Percentiles rank a stretch among this genome's conserved stretches.
phyloP scores from a whole-genome alignment of 192 early-diverging fungal genomes.

The Linnemannia exigua region DNA sequence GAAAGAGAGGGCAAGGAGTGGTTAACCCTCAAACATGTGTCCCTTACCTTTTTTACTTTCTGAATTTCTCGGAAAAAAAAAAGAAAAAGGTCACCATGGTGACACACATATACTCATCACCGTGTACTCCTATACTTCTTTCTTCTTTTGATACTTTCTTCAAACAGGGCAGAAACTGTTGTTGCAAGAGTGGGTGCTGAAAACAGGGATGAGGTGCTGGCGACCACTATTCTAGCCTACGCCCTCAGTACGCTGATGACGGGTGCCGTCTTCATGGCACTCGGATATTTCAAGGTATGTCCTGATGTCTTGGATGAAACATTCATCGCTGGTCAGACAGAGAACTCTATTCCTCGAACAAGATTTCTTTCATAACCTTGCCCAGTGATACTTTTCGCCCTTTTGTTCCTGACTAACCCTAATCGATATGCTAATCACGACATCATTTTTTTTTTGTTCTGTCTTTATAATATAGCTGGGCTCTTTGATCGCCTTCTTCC shows the following conservation, averaged over 20 bases:
- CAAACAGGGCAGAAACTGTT: slow-evolving; percentile 73
- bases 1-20: not conserved
- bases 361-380: slow-evolving; percentile 59
- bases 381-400: not conserved
- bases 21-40: slow-evolving; percentile 2
- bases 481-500: slow-evolving; percentile 85
- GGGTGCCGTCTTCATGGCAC: slow-evolving; percentile 85
- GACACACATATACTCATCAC: slow-evolving; percentile 32
- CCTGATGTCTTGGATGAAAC: not conserved
- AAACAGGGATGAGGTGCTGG: slow-evolving; percentile 78
- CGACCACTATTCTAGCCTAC: slow-evolving; percentile 93
- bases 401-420: slow-evolving; percentile 3
- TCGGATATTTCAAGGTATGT: slow-evolving; percentile 86
- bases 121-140: slow-evolving; percentile 50
- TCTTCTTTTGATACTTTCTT: slow-evolving; percentile 3
- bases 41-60: not conserved
- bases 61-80: slow-evolving; percentile 5
- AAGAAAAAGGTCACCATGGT: slow-evolving; percentile 6
- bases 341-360: slow-evolving; percentile 16
- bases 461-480: slow-evolving; percentile 64
- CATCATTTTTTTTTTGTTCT: slow-evolving; percentile 16
- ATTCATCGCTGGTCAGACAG: not conserved
- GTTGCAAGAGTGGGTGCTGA: slow-evolving; percentile 69
- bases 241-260: slow-evolving; percentile 91
- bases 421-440: slow-evolving; percentile 14